These are phyloP conservation scores for Eucalyptus camaldulensis DNA, from an alignment of 345 rosid species.

Conservation along the genomic window DNA sequence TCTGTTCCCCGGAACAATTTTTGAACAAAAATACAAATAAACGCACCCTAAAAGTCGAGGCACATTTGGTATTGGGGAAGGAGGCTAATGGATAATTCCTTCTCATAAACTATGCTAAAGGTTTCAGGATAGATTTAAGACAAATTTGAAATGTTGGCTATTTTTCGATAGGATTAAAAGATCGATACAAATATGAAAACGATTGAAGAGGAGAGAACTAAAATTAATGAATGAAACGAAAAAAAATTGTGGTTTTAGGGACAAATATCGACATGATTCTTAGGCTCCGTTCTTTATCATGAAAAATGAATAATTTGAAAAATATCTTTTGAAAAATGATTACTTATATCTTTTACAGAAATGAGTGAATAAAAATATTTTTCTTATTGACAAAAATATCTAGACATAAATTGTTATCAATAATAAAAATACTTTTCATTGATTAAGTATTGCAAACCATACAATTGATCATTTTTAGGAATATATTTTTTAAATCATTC, in stretches of 20 bases:
- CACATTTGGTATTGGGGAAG: not conserved
- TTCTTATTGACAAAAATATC: too few species aligned
- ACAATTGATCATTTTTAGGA: not conserved
- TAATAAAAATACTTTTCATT: too few species aligned
- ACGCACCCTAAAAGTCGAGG: not conserved
- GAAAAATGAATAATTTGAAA: too few species aligned
- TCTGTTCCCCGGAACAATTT: too few species aligned
- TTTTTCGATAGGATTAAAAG: not conserved
- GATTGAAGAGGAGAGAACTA: not conserved
- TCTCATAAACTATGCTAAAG: not conserved
- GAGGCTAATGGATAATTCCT: not conserved
- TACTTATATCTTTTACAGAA: too few species aligned
- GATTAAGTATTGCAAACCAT: too few species aligned
- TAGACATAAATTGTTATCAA: too few species aligned
- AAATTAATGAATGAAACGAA: not conserved
- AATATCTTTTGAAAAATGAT: too few species aligned
- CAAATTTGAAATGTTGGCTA: not conserved
- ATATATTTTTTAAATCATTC: too few species aligned
- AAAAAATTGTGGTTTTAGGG: not conserved
- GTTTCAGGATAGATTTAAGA: not conserved
- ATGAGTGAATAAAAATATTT: not conserved
- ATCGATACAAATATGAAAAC: not conserved
- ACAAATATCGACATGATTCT: not conserved
- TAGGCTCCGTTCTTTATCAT: too few species aligned
- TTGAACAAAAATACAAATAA: too few species aligned